phyloP scores from a whole-genome alignment of 495 filamentous ascomycete species.

The Tuber microsphaerosporum region DNA sequence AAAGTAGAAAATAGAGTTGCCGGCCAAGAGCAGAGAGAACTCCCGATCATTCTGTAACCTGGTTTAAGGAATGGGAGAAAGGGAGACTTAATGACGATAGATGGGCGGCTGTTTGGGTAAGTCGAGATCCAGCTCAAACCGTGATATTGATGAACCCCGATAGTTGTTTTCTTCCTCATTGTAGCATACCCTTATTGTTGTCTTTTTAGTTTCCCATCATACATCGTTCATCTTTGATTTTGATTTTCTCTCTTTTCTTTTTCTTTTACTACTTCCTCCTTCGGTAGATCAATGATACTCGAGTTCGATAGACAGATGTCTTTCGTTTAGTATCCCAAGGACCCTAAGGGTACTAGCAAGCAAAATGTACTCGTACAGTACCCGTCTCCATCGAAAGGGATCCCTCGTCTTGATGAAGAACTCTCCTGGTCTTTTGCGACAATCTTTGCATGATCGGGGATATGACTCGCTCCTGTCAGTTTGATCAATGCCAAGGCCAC shows the following conservation, averaged over 20 bases:
- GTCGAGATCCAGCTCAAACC: background rate
- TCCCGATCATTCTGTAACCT: background rate
- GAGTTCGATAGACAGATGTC: background rate
- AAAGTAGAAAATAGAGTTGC: background rate
- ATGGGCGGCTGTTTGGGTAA: background rate
- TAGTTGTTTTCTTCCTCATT: background rate
- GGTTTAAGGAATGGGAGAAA: background rate
- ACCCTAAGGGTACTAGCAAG: background rate
- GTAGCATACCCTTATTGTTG: background rate
- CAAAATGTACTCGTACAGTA: background rate
- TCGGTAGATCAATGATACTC: background rate
- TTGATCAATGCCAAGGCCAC: background rate
- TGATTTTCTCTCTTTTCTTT: too few relatives aligned
- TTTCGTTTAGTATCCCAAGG: background rate
- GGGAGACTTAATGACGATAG: background rate
- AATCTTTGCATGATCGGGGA: background rate
- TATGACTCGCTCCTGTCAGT: slow-evolving; percentile 1
- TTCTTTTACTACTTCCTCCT: background rate
- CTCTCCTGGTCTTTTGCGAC: background rate
- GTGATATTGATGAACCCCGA: background rate
- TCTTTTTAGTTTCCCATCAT: background rate
- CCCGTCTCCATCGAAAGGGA: background rate
- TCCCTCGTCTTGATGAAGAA: background rate
- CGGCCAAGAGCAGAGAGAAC: background rate
- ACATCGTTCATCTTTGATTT: background rate